These are phyloP conservation scores for Russula lepida DNA, from an alignment of 768 basidiomycete species.

Conservation along the genomic window DNA sequence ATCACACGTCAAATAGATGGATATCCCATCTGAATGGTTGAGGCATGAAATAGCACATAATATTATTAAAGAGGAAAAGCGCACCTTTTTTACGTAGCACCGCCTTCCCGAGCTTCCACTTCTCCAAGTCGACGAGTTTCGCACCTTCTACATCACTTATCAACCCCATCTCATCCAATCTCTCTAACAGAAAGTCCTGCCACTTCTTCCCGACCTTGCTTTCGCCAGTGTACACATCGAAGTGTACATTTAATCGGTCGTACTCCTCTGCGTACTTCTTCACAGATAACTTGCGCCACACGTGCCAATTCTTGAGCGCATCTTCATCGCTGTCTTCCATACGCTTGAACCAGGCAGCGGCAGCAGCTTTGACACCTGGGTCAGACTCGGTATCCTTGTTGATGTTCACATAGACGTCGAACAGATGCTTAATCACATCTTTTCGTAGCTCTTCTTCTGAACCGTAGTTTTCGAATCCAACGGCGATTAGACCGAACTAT, in stretches of 20 bases:
- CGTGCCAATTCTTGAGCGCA: conserved; percentile 80
- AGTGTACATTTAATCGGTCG: conserved; percentile 78
- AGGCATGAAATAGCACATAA: neutral
- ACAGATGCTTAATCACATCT: conserved; percentile 92
- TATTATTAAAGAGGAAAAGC: conserved; percentile 14
- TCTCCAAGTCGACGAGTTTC: conserved; percentile 77
- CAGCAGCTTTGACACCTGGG: conserved; percentile 62
- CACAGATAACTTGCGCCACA: conserved; percentile 88
- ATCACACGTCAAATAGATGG: conserved; percentile 91
- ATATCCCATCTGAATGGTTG: conserved; percentile 67
- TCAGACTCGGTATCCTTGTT: conserved; percentile 75
- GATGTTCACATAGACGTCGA: conserved; percentile 90
- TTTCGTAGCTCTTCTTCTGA: conserved; percentile 71
- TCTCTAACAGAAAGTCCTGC: conserved; percentile 63
- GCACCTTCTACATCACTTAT: conserved; percentile 74
- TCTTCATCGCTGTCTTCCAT: conserved; percentile 91
- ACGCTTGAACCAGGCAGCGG: conserved; percentile 82
- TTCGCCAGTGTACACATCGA: conserved; percentile 91
- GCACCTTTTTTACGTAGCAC: conserved; percentile 79
- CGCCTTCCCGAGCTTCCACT: conserved; percentile 88
- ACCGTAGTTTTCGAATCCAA: conserved; percentile 90
- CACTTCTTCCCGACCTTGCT: conserved; percentile 65
- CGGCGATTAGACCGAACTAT: conserved; percentile 80
- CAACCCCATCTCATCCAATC: conserved; percentile 62
- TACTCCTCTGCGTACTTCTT: conserved; percentile 86